Percentiles rank a stretch among this genome's conserved stretches.
These are phyloP conservation scores for Aspergillus flavus DNA, from an alignment of 2,329 filamentous ascomycete species.

Conservation along the genomic window DNA sequence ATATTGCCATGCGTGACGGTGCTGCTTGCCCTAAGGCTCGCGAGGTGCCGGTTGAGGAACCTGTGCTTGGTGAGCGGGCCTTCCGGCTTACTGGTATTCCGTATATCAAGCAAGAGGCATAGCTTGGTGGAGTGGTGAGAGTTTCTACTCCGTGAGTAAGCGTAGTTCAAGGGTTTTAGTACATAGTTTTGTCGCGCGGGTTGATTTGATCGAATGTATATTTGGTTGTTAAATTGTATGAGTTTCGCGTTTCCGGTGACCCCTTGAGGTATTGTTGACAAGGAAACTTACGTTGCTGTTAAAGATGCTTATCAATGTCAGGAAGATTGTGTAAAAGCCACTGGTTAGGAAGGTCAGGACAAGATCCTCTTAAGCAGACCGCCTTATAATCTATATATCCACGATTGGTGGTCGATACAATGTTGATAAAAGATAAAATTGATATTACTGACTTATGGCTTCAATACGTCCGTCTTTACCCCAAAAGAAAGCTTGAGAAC, in stretches of 20 bases:
- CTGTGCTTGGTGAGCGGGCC: slow-evolving; percentile 43
- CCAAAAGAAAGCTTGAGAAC: no score
- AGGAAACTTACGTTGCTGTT: not conserved
- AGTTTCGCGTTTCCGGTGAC: no score
- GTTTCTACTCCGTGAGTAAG: not conserved
- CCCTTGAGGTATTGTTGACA: no score
- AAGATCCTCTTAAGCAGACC: no score
- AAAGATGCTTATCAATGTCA: no score
- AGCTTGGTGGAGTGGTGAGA: not conserved
- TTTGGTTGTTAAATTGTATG: not conserved
- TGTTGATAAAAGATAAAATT: no score
- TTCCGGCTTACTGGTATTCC: slow-evolving; percentile 54
- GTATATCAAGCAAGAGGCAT: slow-evolving; percentile 35
- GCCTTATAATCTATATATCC: no score
- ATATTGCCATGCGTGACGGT: slow-evolving; percentile 25
- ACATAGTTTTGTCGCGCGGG: not conserved
- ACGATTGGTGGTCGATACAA: no score
- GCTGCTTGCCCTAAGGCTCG: slow-evolving; percentile 33
- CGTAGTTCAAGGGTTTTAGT: not conserved
- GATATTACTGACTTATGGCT: no score
- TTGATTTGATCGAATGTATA: not conserved
- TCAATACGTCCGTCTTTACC: no score
- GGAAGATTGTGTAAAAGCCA: no score
- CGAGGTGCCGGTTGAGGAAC: slow-evolving; percentile 43
- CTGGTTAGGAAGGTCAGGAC: no score